These are phyloP conservation scores for Candida tallmaniae DNA, from an alignment of 805 yeast species.

Conservation along the genomic window DNA sequence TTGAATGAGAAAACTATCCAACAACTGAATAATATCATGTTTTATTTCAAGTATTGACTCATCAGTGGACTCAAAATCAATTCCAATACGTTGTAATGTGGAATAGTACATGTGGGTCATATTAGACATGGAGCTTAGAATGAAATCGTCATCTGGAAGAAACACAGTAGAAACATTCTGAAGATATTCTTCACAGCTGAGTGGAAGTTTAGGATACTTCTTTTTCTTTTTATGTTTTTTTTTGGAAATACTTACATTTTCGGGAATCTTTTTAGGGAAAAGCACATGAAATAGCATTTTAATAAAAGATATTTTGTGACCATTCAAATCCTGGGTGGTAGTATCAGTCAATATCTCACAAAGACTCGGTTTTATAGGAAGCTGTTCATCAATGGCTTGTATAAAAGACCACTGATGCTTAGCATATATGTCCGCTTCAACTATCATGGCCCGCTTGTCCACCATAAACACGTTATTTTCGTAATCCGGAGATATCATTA, in stretches of 20 bases:
- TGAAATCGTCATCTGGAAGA: slow-evolving; percentile 29
- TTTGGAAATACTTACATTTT: not conserved
- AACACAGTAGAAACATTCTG: slow-evolving; percentile 24
- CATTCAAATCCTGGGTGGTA: slow-evolving; percentile 9
- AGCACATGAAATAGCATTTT: slow-evolving; percentile 22
- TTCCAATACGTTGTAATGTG: slow-evolving; percentile 17
- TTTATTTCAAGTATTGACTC: slow-evolving; percentile 29
- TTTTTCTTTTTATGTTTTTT: slow-evolving; percentile 2
- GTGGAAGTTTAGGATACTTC: slow-evolving; percentile 13
- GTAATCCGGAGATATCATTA: slow-evolving; percentile 21
- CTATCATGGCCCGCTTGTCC: slow-evolving; percentile 45
- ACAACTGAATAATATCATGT: slow-evolving; percentile 21
- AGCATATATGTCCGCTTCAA: slow-evolving; percentile 56
- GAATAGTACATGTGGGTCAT: slow-evolving; percentile 25
- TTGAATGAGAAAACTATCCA: slow-evolving; percentile 22
- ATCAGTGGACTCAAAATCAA: slow-evolving; percentile 20
- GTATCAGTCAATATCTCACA: slow-evolving; percentile 39
- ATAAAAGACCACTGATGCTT: slow-evolving; percentile 60
- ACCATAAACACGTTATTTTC: slow-evolving; percentile 28
- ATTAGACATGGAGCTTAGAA: slow-evolving; percentile 22
- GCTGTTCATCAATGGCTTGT: slow-evolving; percentile 53
- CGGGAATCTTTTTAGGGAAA: slow-evolving; percentile 2
- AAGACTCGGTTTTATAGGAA: slow-evolving; percentile 32
- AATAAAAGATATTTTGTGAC: slow-evolving; percentile 21
- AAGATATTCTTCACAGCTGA: slow-evolving; percentile 26